Evolutionary conservation across 345 rosid genomes (phyloP).

Genomic region (Bretschneidera sinensis): DNA sequence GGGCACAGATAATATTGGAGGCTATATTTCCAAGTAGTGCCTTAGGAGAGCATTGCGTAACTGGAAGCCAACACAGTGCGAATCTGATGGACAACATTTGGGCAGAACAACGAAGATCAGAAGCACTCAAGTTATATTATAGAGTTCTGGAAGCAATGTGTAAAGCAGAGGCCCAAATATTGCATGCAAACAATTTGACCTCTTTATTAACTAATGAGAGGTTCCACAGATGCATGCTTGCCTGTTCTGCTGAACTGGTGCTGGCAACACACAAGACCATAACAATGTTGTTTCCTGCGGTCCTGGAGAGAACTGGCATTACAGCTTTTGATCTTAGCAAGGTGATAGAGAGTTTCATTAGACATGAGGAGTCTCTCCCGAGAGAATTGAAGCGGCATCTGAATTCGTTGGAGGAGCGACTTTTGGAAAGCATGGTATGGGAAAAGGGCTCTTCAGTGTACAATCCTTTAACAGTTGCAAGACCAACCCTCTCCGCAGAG

Average conservation of each 20-base stretch:
- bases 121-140: constrained; percentile 78
- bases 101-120: constrained; percentile 88
- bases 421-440: too few relatives aligned
- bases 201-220: too few relatives aligned
- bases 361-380: constrained; percentile 99
- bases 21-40: too few relatives aligned
- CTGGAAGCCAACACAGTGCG: constrained; percentile 62
- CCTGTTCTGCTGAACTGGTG: constrained; percentile 94
- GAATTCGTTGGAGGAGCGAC: too few relatives aligned
- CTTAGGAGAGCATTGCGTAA: constrained; percentile 51
- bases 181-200: too few relatives aligned
- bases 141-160: too few relatives aligned
- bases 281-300: constrained; percentile 94
- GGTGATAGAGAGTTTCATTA: constrained; percentile 94
- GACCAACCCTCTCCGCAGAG: constrained; percentile 56
- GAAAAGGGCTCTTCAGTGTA: constrained; percentile 95
- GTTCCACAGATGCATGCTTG: constrained; percentile 99
- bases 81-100: constrained; percentile 89
- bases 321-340: constrained; percentile 99
- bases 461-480: constrained; percentile 88
- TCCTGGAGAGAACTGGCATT: constrained; percentile 90
- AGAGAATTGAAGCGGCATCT: too few relatives aligned
- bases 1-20: constrained; percentile 84
- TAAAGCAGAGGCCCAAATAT: too few relatives aligned
- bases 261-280: constrained; percentile 91